phyloP scores from a whole-genome alignment of 768 basidiomycete genomes.

The Auricularia sp. region DNA sequence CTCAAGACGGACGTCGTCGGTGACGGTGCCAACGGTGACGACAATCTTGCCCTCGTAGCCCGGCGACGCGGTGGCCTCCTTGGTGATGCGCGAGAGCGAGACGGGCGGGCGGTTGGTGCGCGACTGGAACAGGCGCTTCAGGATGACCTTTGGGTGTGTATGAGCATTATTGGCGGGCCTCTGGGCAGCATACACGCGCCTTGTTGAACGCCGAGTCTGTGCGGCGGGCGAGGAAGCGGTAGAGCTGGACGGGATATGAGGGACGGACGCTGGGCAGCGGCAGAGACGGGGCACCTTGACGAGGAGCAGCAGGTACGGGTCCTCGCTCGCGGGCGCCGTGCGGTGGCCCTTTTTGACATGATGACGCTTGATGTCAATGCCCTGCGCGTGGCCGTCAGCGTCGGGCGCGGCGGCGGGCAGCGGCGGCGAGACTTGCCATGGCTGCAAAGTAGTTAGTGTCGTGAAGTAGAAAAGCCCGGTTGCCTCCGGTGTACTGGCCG shows the following conservation, averaged over 20 bases:
- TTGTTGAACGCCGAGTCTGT: constrained; percentile 96
- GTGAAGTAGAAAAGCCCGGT: background rate
- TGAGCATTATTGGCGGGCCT: background rate
- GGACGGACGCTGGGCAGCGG: constrained; percentile 6
- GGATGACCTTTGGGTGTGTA: constrained; percentile 54
- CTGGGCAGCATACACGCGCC: constrained; percentile 28
- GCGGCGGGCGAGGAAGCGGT: constrained; percentile 96
- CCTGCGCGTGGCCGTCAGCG: constrained; percentile 33
- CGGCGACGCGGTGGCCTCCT: constrained; percentile 58
- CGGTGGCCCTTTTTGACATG: constrained; percentile 98
- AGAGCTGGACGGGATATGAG: constrained; percentile 49
- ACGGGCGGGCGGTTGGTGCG: constrained; percentile 95
- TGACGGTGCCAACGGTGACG: constrained; percentile 84
- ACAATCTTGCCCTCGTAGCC: constrained; percentile 74
- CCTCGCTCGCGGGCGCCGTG: constrained; percentile 95
- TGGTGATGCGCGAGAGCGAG: constrained; percentile 85
- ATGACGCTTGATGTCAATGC: constrained; percentile 92
- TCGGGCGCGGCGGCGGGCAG: background rate
- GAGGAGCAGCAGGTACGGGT: constrained; percentile 94
- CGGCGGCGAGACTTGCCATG: constrained; percentile 2
- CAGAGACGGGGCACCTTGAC: constrained; percentile 63
- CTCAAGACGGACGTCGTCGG: constrained; percentile 85
- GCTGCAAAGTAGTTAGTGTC: constrained; percentile 2
- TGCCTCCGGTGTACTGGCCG: background rate
- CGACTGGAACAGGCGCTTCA: constrained; percentile 93